Evolutionary conservation across 345 rosid species (phyloP).

Genomic region (Citrus unshiu): DNA sequence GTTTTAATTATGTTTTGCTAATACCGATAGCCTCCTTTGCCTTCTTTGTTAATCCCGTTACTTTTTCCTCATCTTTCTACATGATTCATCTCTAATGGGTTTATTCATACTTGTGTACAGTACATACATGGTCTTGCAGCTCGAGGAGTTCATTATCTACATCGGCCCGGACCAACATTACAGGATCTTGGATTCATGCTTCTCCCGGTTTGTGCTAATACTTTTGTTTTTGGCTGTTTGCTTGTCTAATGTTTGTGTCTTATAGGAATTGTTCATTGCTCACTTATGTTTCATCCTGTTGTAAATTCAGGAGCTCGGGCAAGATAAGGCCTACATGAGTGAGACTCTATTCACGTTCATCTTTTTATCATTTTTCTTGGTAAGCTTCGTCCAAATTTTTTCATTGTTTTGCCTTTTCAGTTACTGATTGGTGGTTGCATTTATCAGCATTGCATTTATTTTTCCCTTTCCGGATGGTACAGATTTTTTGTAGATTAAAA

Average conservation of each 20-base stretch:
- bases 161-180: slow-evolving; percentile 78
- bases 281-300: slow-evolving; percentile 11
- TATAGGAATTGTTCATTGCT: neutral
- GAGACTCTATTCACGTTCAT: slow-evolving; percentile 70
- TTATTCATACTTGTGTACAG: slow-evolving; percentile 33
- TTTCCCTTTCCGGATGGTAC: neutral
- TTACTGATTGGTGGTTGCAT: neutral
- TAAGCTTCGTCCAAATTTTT: slow-evolving; percentile 32
- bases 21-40: neutral
- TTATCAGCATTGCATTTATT: slow-evolving; percentile 1
- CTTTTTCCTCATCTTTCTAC: neutral
- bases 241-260: neutral
- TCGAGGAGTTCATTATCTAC: slow-evolving; percentile 90
- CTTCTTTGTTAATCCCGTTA: too few relatives aligned
- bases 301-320: slow-evolving; percentile 79
- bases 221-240: slow-evolving; percentile 6
- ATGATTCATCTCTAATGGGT: neutral
- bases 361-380: slow-evolving; percentile 72
- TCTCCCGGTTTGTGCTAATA: slow-evolving; percentile 65
- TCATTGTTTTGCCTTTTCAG: neutral
- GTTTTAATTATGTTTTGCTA: neutral
- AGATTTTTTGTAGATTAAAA: neutral
- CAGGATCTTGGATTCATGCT: slow-evolving; percentile 86
- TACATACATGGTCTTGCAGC: slow-evolving; percentile 95
- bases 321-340: slow-evolving; percentile 87